A percentile compares a stretch with the other conserved stretches of the same genome.
phyloP scores from a whole-genome alignment of 2,329 filamentous ascomycete genomes.

The Davidsoniella neocaledoniae region DNA sequence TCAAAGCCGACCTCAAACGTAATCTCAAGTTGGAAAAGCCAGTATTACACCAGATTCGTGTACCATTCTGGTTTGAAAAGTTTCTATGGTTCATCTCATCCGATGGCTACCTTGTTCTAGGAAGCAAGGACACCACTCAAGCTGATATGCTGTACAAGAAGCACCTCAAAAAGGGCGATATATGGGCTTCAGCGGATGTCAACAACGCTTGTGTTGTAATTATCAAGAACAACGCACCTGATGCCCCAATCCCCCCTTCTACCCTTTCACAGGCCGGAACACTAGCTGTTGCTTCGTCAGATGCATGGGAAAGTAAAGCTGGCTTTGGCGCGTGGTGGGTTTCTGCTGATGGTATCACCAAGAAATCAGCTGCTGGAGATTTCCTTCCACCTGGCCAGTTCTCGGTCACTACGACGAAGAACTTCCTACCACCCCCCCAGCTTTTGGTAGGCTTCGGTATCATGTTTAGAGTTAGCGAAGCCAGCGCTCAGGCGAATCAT shows the following conservation, averaged over 20 bases:
- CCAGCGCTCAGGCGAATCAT: constrained; percentile 60
- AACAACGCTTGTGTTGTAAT: constrained; percentile 71
- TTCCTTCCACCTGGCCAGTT: constrained; percentile 67
- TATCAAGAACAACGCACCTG: constrained; percentile 74
- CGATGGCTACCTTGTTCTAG: constrained; percentile 84
- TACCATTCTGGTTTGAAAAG: constrained; percentile 91
- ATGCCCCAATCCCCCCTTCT: constrained; percentile 78
- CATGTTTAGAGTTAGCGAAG: constrained; percentile 75
- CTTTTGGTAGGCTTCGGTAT: constrained; percentile 76
- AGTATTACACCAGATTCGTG: constrained; percentile 64
- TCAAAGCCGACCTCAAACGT: constrained; percentile 27
- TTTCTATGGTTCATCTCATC: constrained; percentile 91
- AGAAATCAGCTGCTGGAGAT: constrained; percentile 64
- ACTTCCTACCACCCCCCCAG: constrained; percentile 74
- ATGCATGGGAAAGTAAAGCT: constrained; percentile 91
- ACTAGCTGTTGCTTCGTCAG: constrained; percentile 68
- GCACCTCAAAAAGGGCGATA: constrained; percentile 73
- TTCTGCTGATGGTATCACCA: constrained; percentile 74
- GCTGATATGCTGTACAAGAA: constrained; percentile 82
- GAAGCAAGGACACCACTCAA: constrained; percentile 74
- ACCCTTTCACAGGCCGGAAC: constrained; percentile 83
- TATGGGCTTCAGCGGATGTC: constrained; percentile 83
- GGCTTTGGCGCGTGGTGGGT: constrained; percentile 97
- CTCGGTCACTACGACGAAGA: constrained; percentile 71
- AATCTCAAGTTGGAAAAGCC: constrained; percentile 85